These are phyloP conservation scores for Fusarium sp. DNA, from an alignment of 2,329 filamentous ascomycete species.

Conservation along the genomic window DNA sequence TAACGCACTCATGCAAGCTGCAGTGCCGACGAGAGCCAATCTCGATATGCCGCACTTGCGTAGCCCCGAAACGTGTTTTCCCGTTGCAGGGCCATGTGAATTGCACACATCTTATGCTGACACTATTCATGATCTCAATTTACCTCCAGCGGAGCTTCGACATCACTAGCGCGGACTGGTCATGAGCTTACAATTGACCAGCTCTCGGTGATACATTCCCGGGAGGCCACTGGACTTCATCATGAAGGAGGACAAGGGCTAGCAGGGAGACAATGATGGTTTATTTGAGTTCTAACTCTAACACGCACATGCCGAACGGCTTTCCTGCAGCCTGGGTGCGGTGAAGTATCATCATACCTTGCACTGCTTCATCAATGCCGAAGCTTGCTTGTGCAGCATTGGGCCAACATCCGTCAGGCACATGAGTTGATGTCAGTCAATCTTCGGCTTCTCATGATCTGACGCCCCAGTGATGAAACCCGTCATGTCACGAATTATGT, in stretches of 20 bases:
- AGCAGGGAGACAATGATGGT: slow-evolving; percentile 23
- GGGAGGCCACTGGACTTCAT: slow-evolving; percentile 14
- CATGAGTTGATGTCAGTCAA: not conserved
- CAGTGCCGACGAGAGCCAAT: slow-evolving; percentile 27
- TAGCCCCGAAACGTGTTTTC: slow-evolving; percentile 14
- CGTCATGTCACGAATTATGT: not conserved
- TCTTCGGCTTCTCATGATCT: slow-evolving; percentile 20
- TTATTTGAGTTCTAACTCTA: not conserved
- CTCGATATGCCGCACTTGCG: slow-evolving; percentile 26
- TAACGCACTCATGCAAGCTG: slow-evolving; percentile 23
- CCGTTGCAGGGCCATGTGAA: slow-evolving; percentile 7
- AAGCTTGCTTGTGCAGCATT: not conserved
- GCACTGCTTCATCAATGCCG: not conserved
- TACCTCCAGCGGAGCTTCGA: slow-evolving; percentile 26
- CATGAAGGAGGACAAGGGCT: slow-evolving; percentile 20
- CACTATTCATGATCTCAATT: slow-evolving; percentile 32
- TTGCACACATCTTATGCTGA: slow-evolving; percentile 4
- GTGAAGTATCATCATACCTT: not conserved
- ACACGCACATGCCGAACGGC: not conserved
- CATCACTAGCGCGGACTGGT: slow-evolving; percentile 24
- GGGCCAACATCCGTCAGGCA: not conserved
- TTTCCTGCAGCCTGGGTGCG: not conserved
- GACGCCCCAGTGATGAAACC: slow-evolving; percentile 14
- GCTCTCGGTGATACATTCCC: slow-evolving; percentile 38
- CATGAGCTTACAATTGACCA: slow-evolving; percentile 10